Evolutionary conservation across 2,329 filamentous ascomycete genomes (phyloP), one percentile per base, ranked within the genome.

Genomic region (Colletotrichum sublineola): DNA sequence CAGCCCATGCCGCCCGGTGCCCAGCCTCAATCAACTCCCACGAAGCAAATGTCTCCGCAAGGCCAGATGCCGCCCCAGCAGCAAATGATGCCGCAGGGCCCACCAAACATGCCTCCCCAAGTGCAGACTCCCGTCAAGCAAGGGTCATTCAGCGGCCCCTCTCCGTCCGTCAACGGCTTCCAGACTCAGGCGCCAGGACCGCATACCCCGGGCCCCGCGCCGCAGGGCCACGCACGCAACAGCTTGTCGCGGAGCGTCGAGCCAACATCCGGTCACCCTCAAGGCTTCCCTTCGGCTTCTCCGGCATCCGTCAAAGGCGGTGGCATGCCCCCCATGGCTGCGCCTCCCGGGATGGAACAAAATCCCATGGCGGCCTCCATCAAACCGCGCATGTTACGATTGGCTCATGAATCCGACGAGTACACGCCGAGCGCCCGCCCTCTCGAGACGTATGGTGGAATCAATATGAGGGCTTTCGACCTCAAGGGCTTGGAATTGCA

Each of bases 401-500:
- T 85, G 38, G 79, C 81, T 0, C 81, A 81, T 1, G 84, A 88
- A 65, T 83, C 87, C 0, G 86, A 89, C 15, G 84, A 87, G 60
- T 90, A 91, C 74, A 83, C 84, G 44, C 89, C 89, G 0, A 88
- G 86, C 76, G 85, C 85, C 12, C 85, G 89, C 11, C 83, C 87
- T 62, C 76, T 89, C 48, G 86, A 87, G 53, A 87, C 88, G 1
- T 91, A 91, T 80, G 95, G 95, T 11, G 94, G 94, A 0, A 87
- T 96, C 71, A 89, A 93, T 71, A 84, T 95, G 15, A 85, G 89
- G 48, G 88, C 91, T 6, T 84, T 94, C 31, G 86, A 86, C 67
- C 88, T 89, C 62, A 81, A 95, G 62, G 92, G 92, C 6, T 86
- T 88, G 44, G 90, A 94, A 58, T 86, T 97, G 48, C 85, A 90